These are phyloP conservation scores for Leccinum disarticulatum DNA, from an alignment of 768 basidiomycete species.

Conservation along the genomic window DNA sequence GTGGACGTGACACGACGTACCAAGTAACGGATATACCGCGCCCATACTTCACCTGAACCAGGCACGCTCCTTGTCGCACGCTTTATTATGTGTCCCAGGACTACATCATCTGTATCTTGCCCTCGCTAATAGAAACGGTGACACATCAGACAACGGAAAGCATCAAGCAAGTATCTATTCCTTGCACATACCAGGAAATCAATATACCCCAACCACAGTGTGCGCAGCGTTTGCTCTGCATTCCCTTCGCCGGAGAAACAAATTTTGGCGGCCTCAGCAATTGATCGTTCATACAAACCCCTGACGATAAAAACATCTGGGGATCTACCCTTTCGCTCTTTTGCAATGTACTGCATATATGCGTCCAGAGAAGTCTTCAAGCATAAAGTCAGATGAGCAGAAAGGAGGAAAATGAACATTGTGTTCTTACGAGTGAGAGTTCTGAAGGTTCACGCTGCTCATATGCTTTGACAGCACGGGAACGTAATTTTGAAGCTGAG, in stretches of 20 bases:
- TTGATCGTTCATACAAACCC: conserved; percentile 70
- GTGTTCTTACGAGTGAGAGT: conserved; percentile 50
- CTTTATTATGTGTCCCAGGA: conserved; percentile 43
- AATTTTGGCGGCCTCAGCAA: conserved; percentile 65
- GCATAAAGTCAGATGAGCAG: conserved; percentile 16
- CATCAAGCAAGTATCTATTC: neutral
- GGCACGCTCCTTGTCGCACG: conserved; percentile 75
- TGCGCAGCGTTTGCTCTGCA: conserved; percentile 56
- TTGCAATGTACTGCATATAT: conserved; percentile 61
- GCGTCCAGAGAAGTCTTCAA: conserved; percentile 48
- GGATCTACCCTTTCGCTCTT: conserved; percentile 59
- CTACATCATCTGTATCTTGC: conserved; percentile 42
- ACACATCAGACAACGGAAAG: neutral
- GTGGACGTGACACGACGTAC: too few species aligned
- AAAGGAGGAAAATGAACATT: neutral
- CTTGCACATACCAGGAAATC: conserved; percentile 59
- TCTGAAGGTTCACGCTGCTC: conserved; percentile 66
- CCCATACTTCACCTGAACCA: conserved; percentile 75
- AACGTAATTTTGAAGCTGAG: conserved; percentile 70
- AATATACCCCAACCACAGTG: conserved; percentile 75
- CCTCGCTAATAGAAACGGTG: conserved; percentile 19
- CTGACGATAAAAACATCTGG: conserved; percentile 58
- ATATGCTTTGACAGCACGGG: conserved; percentile 57
- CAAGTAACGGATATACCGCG: conserved; percentile 70
- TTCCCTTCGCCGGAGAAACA: conserved; percentile 53